Conservation (phyloP, 345 rosid genomes). For the Eucalyptus virginea region DNA sequence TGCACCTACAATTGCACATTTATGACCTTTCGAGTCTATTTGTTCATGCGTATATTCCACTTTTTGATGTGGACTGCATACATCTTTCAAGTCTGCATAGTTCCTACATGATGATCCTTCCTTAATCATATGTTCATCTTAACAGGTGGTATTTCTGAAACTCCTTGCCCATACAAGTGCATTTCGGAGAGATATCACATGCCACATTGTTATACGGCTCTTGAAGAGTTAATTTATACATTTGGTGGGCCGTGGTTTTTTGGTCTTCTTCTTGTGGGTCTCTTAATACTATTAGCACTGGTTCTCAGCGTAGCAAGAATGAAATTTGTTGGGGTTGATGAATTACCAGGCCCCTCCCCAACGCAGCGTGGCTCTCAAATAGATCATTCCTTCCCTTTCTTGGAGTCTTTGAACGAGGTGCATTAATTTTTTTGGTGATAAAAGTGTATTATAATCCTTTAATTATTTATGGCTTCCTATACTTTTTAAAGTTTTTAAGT, state of each 20-base stretch:
- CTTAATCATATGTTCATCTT: background rate
- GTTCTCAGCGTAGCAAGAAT: constrained; percentile 98
- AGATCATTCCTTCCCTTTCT: constrained; percentile 94
- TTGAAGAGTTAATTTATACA: constrained; percentile 92
- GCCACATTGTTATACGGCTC: constrained; percentile 96
- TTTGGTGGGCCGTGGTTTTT: constrained; percentile 99
- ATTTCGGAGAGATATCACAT: constrained; percentile 89
- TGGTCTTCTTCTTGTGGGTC: constrained; percentile 77
- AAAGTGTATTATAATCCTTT: background rate
- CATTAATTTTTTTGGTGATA: background rate
- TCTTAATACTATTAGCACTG: constrained; percentile 82
- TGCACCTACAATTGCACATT: background rate
- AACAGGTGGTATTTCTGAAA: constrained; percentile 83
- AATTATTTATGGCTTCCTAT: background rate
- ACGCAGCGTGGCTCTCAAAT: constrained; percentile 89
- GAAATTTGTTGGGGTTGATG: constrained; percentile 97
- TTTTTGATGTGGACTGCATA: background rate
- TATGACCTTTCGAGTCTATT: background rate
- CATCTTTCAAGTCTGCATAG: background rate
- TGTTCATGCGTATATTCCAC: background rate
- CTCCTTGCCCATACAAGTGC: constrained; percentile 91
- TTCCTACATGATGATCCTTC: background rate
- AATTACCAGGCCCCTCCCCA: constrained; percentile 82
- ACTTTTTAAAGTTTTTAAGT: background rate
- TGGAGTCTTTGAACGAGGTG: constrained; percentile 98